phyloP scores from a whole-genome alignment of 345 rosid genomes.

The Camelina laxa region DNA sequence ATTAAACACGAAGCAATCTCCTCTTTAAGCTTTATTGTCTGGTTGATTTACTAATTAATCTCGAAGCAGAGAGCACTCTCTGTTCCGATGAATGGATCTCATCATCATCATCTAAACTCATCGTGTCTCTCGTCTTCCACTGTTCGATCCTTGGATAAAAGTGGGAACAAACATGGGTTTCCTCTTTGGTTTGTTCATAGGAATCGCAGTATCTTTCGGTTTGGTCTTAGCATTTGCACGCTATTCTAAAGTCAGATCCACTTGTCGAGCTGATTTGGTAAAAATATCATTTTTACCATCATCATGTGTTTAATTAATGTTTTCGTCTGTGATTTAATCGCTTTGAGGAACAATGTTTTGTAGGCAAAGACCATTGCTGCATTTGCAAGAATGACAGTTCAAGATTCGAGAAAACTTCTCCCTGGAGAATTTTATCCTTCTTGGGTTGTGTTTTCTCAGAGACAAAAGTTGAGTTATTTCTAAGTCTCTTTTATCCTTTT shows the following conservation, averaged over 20 bases:
- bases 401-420: conserved; percentile 78
- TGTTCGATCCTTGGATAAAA: conserved; percentile 12
- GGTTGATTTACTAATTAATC: conserved; percentile 23
- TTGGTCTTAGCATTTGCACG: conserved; percentile 65
- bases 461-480: conserved; percentile 67
- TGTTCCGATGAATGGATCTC: conserved; percentile 31
- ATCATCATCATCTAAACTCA: background rate
- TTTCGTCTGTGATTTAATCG: background rate
- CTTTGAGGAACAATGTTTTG: background rate
- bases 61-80: conserved; percentile 41
- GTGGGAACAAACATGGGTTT: conserved; percentile 50
- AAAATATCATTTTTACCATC: background rate
- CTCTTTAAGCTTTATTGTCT: conserved; percentile 26
- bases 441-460: conserved; percentile 83
- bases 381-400: conserved; percentile 87
- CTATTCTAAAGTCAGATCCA: conserved; percentile 62
- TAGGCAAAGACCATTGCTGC: conserved; percentile 81
- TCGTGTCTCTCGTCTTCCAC: background rate
- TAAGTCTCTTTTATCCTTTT: background rate
- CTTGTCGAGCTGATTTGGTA: conserved; percentile 62
- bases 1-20: conserved; percentile 23
- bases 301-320: background rate
- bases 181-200: conserved; percentile 56
- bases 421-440: conserved; percentile 71
- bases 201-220: conserved; percentile 60